Evolutionary conservation across 345 rosid species (phyloP).

Genomic region (Eucalyptus tenuipes): DNA sequence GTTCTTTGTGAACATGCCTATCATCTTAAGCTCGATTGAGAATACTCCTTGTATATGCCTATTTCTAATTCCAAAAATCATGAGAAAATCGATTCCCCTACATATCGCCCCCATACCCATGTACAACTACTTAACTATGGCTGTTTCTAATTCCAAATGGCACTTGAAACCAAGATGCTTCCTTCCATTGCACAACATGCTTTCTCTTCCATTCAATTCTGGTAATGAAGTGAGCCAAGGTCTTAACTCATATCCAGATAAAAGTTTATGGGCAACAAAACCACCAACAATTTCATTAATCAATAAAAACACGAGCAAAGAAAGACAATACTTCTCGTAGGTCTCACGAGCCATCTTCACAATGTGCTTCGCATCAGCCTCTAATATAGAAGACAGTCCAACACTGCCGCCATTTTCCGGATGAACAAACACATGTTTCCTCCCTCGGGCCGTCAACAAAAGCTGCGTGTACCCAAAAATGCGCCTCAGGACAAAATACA

Average conservation of each 20-base stretch:
- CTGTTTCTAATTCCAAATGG: background rate
- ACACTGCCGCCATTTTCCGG: conserved; percentile 47
- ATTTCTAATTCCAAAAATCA: background rate
- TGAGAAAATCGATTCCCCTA: background rate
- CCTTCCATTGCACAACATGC: background rate
- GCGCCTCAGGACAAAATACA: conserved; percentile 40
- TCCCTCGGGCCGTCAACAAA: conserved; percentile 17
- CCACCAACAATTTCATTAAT: background rate
- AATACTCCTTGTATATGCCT: background rate
- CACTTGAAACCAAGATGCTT: background rate
- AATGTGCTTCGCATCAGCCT: conserved; percentile 74
- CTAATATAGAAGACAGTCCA: conserved; percentile 64
- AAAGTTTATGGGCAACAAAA: background rate
- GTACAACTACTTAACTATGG: background rate
- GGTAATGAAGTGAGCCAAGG: background rate
- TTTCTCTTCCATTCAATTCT: background rate
- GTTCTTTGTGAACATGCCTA: background rate
- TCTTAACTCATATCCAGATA: background rate
- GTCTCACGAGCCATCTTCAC: conserved; percentile 66
- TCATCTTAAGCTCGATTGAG: background rate
- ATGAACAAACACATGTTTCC: conserved; percentile 14
- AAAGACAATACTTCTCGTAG: conserved; percentile 52
- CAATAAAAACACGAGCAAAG: background rate
- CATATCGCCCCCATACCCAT: background rate
- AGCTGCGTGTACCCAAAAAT: conserved; percentile 39